A percentile compares a stretch with the other conserved stretches of the same genome.
Evolutionary conservation across 2,329 filamentous ascomycete genomes (phyloP).

Genomic region (Scytalidium sp.): DNA sequence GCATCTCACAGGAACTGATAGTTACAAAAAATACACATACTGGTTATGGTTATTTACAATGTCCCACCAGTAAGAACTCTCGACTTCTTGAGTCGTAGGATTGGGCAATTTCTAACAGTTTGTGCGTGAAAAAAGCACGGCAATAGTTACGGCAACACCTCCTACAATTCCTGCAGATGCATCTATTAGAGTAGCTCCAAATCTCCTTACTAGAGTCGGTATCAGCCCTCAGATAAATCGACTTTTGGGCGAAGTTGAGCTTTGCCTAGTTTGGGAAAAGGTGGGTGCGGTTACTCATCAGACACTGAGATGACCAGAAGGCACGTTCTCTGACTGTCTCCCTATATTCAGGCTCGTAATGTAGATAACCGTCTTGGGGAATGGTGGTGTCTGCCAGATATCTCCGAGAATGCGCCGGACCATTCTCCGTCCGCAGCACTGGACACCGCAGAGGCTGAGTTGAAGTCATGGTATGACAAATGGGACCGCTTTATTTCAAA

Average conservation of each 20-base stretch:
- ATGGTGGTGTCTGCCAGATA: conserved; percentile 10
- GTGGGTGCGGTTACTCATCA: not conserved
- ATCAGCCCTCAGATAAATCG: conserved; percentile 1
- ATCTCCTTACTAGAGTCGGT: conserved; percentile 1
- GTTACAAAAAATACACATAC: conserved; percentile 6
- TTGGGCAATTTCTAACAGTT: not conserved
- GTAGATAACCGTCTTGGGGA: conserved; percentile 4
- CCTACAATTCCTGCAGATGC: conserved; percentile 8
- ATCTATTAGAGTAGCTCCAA: conserved; percentile 6
- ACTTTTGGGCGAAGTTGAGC: conserved; percentile 5
- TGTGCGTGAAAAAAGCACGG: conserved; percentile 1
- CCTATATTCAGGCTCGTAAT: conserved; percentile 1
- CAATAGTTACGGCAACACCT: conserved; percentile 8
- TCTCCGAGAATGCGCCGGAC: not conserved
- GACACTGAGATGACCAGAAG: not conserved
- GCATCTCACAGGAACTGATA: not conserved
- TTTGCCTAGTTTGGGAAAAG: conserved; percentile 8
- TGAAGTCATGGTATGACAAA: conserved; percentile 6
- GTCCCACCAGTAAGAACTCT: conserved; percentile 7
- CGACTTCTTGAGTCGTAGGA: not conserved
- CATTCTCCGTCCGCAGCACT: not conserved
- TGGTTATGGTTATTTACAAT: conserved; percentile 12
- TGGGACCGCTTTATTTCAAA: not conserved
- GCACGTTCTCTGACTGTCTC: not conserved
- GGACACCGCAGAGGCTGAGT: not conserved